Base-by-base conservation (phyloP, 306 rosid species). In the Cicer bijugum region DNA sequence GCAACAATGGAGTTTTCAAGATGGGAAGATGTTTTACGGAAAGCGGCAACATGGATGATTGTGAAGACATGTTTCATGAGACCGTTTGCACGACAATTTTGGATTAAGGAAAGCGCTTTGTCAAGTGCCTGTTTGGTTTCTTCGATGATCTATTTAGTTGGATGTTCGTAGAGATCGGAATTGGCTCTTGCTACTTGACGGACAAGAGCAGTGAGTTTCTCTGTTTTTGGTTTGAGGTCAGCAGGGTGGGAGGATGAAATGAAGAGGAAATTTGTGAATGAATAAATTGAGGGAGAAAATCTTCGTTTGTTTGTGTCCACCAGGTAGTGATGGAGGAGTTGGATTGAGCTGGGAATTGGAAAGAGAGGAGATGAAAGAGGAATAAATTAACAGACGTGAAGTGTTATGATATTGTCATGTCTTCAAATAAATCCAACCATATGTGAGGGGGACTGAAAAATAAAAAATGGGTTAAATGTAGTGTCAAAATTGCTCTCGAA, bases 41-140 rank as follows among this genome's bases (percentile, higher is more conserved):
- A 88, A 0, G 91, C 89, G 1, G 86, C 82, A 3, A 89, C 65
- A 4, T 89, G 91, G 15, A 88, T 91, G 51, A 91, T 91, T 75
- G 93, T 88, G 88, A 91, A 91, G 47, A 91, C 75, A 0, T 89
- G 82, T 33, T 88, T 88, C 57, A 91, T 67, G 48, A 88, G 20
- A 67, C 86, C 74, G 65, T 76, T 85, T 10, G 83, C 85, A 1
- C 97, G 89, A 64, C 94, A 91, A 67, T 91, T 91, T 4, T 35
- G 15, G 37, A 91, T 89, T 2, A 91, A 90, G 0, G 77, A 46
- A 5, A 91, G 79, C 44, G 92, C 84, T 48, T 85, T 87, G 51
- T 91, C 92, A 5, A 91, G 94, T 17, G 78, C 89, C 11, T 87
- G 88, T 44, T 91, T 88, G 6, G 94, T 91, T 75, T 88, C 89